Percentiles rank a stretch among this genome's conserved stretches.
Evolutionary conservation across 2,329 filamentous ascomycete genomes (phyloP).

Genomic region (Diplodia scrobiculata): DNA sequence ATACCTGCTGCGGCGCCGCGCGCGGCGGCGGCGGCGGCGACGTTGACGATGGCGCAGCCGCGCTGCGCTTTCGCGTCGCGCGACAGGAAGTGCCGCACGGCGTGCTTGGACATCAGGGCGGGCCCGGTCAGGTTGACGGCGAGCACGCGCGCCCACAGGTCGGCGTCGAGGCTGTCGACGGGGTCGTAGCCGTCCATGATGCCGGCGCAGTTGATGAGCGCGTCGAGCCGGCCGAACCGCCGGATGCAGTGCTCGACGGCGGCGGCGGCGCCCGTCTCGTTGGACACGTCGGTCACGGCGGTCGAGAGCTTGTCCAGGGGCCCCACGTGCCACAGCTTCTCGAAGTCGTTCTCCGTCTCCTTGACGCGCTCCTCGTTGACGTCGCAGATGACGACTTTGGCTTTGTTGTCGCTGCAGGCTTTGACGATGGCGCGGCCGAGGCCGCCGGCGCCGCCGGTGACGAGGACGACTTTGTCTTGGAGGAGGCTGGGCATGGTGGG

Average conservation of each 20-base stretch:
- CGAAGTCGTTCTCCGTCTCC: constrained; percentile 21
- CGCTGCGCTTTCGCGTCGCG: constrained; percentile 36
- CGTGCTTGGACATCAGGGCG: constrained; percentile 56
- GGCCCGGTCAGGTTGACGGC: constrained; percentile 59
- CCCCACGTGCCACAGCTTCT: constrained; percentile 15
- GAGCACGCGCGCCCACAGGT: constrained; percentile 58
- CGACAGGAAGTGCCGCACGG: constrained; percentile 53
- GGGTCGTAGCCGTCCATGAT: constrained; percentile 61
- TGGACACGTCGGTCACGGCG: constrained; percentile 21
- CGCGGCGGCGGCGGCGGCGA: constrained; percentile 36
- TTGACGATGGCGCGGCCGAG: constrained; percentile 29
- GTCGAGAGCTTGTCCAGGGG: constrained; percentile 9
- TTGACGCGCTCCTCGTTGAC: constrained; percentile 35
- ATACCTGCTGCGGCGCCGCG: constrained; percentile 25
- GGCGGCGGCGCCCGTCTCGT: constrained; percentile 8
- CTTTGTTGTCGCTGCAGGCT: constrained; percentile 35
- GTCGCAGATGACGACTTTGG: constrained; percentile 44
- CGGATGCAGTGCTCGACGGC: constrained; percentile 23
- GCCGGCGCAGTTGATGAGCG: constrained; percentile 62
- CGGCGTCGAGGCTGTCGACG: constrained; percentile 51
- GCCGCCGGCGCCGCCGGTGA: constrained; percentile 30
- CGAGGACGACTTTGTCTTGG: constrained; percentile 29
- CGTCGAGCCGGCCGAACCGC: constrained; percentile 54
- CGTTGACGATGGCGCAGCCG: constrained; percentile 57
- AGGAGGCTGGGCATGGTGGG: constrained; percentile 18